Evolutionary conservation across 495 filamentous ascomycete genomes (phyloP), one percentile per base, ranked within the genome.

Genomic region (Emericellopsis terricola): DNA sequence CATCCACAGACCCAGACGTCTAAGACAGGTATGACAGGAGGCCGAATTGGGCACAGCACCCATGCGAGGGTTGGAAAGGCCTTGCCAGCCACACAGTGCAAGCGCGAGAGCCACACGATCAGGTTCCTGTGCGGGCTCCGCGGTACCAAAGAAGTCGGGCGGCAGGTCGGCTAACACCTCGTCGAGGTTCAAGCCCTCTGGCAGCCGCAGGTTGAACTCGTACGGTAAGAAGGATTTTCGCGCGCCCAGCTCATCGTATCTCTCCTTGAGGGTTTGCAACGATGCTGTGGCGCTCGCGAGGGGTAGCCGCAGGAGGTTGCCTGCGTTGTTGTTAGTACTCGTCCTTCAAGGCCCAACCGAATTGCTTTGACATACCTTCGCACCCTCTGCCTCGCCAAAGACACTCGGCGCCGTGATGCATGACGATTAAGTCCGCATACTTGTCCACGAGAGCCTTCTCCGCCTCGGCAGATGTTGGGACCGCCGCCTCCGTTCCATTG

Each of bases 1-100:
- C 56, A 97, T 74, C 89, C 89, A 97, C 5, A 97, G 66, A 1
- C 91, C 89, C 1, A 96, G 62, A 5, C 84, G 73, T 39, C 86
- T 73, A 45, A 94, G 83, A 48, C 89, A 97, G 24, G 78, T 78
- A 31, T 69, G 59, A 50, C 89, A 97, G 0, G 69, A 73, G 11
- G 75, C 74, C n/a, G 83, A 56, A 29, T 75, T 79, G 2, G 75
- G 64, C 18, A 67, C 60, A 17, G 52, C 41, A 30, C 56, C 55
- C 37, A 73, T 65, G 14, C 69, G 63, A 19, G 66, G 65, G 47
- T 81, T 74, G 11, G 56, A 60, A 16, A 77, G 68, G 28, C 71
- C 71, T 41, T 79, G 69, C 91, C 89, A 97, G 38, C 89, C 89
- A 36, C 84, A 76, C 10, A 94, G 55, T 2, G 86, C 78, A 28